A percentile compares a stretch with the other conserved stretches of the same genome.
Evolutionary conservation across 441 rosid species (phyloP).

Genomic region (Hura crepitans): DNA sequence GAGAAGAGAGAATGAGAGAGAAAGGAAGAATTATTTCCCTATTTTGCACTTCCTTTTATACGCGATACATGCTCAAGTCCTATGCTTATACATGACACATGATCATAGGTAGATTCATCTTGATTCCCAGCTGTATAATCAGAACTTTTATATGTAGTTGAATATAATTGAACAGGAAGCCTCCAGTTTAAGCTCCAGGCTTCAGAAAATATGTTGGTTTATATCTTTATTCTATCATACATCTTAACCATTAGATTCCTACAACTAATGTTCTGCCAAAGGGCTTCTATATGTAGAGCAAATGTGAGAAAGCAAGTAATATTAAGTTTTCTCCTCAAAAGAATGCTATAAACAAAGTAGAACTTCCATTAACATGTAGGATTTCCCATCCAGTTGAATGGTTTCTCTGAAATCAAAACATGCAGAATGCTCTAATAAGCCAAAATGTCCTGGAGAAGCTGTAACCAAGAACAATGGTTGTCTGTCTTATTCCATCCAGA

Average conservation of each 20-base stretch:
- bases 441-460: not conserved
- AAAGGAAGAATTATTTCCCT: too few species aligned
- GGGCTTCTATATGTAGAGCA: not conserved
- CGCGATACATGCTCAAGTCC: constrained; percentile 6
- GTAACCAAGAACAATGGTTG: not conserved
- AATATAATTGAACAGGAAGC: not conserved
- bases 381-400: not conserved
- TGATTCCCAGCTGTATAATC: not conserved
- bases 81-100: not conserved
- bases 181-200: not conserved
- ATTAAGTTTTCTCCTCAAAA: not conserved
- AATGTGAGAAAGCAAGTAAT: not conserved
- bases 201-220: not conserved
- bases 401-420: not conserved
- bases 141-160: not conserved
- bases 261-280: not conserved
- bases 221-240: not conserved
- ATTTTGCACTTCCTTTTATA: too few species aligned
- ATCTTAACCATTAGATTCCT: not conserved
- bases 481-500: not conserved
- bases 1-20: too few species aligned
- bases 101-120: not conserved
- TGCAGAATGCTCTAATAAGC: not conserved
- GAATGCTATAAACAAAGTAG: not conserved
- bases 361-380: not conserved